A percentile compares a stretch with the other conserved stretches of the same genome.
phyloP scores from a whole-genome alignment of 2,329 filamentous ascomycete species.

The Colletotrichum falcatum region DNA sequence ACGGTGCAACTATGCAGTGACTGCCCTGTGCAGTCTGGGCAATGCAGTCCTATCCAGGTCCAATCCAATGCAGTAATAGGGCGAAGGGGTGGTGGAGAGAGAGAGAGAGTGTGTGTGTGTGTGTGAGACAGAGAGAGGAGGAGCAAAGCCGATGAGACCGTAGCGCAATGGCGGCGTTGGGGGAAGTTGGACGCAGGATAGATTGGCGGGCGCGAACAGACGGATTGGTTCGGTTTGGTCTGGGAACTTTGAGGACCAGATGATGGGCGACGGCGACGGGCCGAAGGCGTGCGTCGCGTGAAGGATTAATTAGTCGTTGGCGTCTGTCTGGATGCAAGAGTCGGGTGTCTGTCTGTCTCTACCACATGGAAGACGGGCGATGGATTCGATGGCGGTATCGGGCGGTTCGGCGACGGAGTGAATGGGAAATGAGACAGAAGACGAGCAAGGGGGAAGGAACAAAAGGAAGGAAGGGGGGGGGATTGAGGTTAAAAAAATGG shows the following conservation, averaged over 20 bases:
- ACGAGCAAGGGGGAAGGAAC: not conserved
- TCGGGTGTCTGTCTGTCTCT: constrained; percentile 18
- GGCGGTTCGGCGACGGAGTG: not conserved
- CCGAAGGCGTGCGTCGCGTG: constrained; percentile 35
- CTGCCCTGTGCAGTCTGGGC: not conserved
- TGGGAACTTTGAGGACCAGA: constrained; percentile 21
- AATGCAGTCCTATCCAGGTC: constrained; percentile 3
- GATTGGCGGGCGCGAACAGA: constrained; percentile 27
- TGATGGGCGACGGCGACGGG: constrained; percentile 24
- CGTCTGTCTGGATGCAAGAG: not conserved
- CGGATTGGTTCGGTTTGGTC: constrained; percentile 3
- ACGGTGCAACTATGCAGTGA: constrained; percentile 1
- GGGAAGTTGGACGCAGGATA: constrained; percentile 18
- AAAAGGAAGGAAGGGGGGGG: not conserved
- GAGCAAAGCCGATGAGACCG: constrained; percentile 7
- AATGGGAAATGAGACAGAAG: constrained; percentile 12
- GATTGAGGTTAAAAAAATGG: not conserved
- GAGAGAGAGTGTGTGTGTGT: no score
- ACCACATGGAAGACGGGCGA: constrained; percentile 19
- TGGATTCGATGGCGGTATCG: constrained; percentile 24
- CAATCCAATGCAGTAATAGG: not conserved
- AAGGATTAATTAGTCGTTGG: constrained; percentile 2
- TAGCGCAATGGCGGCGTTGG: constrained; percentile 36
- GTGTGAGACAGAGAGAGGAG: not conserved
- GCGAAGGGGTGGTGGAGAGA: not conserved